A percentile compares a stretch with the other conserved stretches of the same genome.
Evolutionary conservation across 106 monocot genomes (phyloP).

Genomic region (Dactylorhiza incarnata): DNA sequence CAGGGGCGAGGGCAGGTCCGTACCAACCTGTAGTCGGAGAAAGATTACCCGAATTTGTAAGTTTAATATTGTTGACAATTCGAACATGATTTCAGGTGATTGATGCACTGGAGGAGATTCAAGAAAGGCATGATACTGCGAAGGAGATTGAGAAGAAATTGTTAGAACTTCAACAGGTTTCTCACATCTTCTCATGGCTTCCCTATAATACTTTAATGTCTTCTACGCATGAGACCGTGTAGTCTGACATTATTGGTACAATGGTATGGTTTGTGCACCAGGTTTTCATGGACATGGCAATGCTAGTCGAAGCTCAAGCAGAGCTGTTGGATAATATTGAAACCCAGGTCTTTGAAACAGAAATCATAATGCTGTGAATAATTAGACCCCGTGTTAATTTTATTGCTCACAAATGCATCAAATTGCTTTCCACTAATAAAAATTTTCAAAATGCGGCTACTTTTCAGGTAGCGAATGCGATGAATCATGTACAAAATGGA

Average conservation of each 20-base stretch:
- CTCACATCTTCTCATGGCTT: neutral
- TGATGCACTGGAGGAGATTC: constrained; percentile 39
- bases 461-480: constrained; percentile 25
- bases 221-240: no score
- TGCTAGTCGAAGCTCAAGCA: constrained; percentile 50
- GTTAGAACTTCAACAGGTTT: constrained; percentile 45
- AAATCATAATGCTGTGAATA: no score
- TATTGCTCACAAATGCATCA: no score
- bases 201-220: neutral
- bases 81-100: constrained; percentile 23
- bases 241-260: no score
- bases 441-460: neutral
- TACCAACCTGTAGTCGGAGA: neutral
- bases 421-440: no score
- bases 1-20: constrained; percentile 44
- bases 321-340: constrained; percentile 46
- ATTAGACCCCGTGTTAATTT: no score
- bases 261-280: neutral
- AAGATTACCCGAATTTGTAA: neutral
- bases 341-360: constrained; percentile 19
- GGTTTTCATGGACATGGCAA: constrained; percentile 54
- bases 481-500: constrained; percentile 46
- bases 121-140: constrained; percentile 49
- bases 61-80: neutral
- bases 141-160: constrained; percentile 52